These are phyloP conservation scores for Aspergillus aculeatus DNA, from an alignment of 2,329 filamentous ascomycete species.

Conservation along the genomic window DNA sequence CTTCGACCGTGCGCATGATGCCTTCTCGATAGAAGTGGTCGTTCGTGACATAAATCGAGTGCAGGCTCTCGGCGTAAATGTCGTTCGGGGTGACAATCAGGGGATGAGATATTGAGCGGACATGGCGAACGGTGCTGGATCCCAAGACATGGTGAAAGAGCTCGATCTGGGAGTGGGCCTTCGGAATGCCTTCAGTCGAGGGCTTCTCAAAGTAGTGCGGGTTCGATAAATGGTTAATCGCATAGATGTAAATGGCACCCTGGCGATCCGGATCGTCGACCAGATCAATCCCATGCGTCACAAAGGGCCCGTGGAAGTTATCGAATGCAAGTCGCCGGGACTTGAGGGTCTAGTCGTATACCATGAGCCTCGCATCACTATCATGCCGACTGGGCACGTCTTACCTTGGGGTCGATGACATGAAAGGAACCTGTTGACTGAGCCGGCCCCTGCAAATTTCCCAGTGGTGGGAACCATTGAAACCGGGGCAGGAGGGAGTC, in stretches of 20 bases:
- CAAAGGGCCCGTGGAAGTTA: conserved; percentile 54
- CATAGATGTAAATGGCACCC: conserved; percentile 58
- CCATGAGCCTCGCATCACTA: background rate
- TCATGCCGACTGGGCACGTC: background rate
- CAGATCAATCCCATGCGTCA: conserved; percentile 62
- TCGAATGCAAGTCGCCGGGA: conserved; percentile 50
- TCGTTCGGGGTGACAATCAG: conserved; percentile 61
- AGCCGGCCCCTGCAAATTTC: conserved; percentile 41
- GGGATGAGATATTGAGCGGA: conserved; percentile 56
- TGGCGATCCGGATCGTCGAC: conserved; percentile 48
- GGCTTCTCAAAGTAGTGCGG: conserved; percentile 32
- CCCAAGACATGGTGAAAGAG: conserved; percentile 56
- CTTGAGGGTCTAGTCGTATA: conserved; percentile 42
- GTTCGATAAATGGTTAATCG: conserved; percentile 60
- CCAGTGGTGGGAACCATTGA: conserved; percentile 55
- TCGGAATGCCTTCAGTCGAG: conserved; percentile 29
- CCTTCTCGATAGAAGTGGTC: conserved; percentile 58
- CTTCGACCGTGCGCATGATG: conserved; percentile 49
- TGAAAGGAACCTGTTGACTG: conserved; percentile 38
- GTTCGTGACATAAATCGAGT: conserved; percentile 59
- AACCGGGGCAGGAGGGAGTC: conserved; percentile 44
- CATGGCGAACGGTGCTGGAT: conserved; percentile 42
- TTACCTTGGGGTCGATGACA: conserved; percentile 55
- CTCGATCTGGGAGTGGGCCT: conserved; percentile 56
- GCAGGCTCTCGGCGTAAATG: conserved; percentile 49